These are phyloP conservation scores for Naganishia onofrii DNA, from an alignment of 768 basidiomycete genomes.

Conservation along the genomic window DNA sequence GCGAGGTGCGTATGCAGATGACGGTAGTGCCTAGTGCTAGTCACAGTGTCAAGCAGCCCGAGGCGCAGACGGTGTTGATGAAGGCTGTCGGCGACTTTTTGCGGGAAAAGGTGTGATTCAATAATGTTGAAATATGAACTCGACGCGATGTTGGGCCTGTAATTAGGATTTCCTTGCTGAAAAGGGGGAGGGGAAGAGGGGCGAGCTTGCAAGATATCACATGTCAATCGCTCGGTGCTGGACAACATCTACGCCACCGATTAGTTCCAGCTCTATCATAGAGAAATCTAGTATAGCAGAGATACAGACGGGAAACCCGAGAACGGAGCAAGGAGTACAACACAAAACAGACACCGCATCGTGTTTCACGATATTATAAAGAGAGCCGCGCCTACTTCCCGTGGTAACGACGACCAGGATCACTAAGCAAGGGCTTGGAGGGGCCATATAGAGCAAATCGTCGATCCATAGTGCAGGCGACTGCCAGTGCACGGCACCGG, in stretches of 20 bases:
- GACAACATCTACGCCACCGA: too few species aligned
- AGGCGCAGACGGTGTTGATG: slow-evolving; percentile 34
- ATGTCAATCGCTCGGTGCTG: too few species aligned
- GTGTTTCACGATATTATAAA: neutral
- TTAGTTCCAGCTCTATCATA: too few species aligned
- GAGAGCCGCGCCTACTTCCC: neutral
- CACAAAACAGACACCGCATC: neutral
- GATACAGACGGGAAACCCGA: neutral
- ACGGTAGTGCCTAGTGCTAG: slow-evolving; percentile 10
- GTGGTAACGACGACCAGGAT: neutral
- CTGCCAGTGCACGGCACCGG: too few species aligned
- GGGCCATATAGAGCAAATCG: neutral
- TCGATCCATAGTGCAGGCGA: neutral
- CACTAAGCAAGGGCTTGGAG: neutral
- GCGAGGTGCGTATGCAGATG: slow-evolving; percentile 39
- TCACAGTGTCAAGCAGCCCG: slow-evolving; percentile 34
- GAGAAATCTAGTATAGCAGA: neutral
- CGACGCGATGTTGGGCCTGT: too few species aligned
- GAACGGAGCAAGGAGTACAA: neutral
- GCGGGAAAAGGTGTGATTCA: neutral
- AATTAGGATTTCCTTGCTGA: too few species aligned
- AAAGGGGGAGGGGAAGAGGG: too few species aligned
- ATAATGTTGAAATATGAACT: too few species aligned
- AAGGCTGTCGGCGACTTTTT: slow-evolving; percentile 16
- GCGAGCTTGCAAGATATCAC: too few species aligned